phyloP scores from a whole-genome alignment of 768 basidiomycete species.

The Pisolithus tinctorius region DNA sequence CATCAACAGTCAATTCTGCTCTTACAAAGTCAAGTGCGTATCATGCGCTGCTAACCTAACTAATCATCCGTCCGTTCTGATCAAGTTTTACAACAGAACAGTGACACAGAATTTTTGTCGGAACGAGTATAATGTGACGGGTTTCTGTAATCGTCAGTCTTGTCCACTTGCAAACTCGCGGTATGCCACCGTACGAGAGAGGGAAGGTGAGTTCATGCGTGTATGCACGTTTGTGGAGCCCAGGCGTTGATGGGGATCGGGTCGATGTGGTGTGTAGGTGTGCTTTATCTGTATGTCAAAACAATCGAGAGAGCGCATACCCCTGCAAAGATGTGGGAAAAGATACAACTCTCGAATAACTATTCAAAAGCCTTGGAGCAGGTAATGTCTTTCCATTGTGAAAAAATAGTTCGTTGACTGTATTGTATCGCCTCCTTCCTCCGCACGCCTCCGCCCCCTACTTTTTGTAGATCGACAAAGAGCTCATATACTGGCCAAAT shows the following conservation, averaged over 20 bases:
- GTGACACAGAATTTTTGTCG: slow-evolving; percentile 96
- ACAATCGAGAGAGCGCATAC: slow-evolving; percentile 96
- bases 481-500: slow-evolving; percentile 97
- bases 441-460: no score
- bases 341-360: slow-evolving; percentile 85
- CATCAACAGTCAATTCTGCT: slow-evolving; percentile 93
- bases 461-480: slow-evolving; percentile 76
- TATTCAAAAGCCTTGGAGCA: slow-evolving; percentile 95
- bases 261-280: slow-evolving; percentile 33
- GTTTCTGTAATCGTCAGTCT: slow-evolving; percentile 89
- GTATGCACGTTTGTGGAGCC: neutral
- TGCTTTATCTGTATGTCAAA: slow-evolving; percentile 91
- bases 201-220: slow-evolving; percentile 57
- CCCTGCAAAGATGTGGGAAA: slow-evolving; percentile 98
- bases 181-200: slow-evolving; percentile 97
- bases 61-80: slow-evolving; percentile 6
- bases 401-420: no score
- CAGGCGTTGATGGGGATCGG: neutral
- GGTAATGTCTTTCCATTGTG: slow-evolving; percentile 36
- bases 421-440: no score
- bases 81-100: slow-evolving; percentile 48
- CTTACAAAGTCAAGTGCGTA: slow-evolving; percentile 97
- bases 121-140: slow-evolving; percentile 98
- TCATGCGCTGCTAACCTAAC: neutral
- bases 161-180: slow-evolving; percentile 97